Base-by-base conservation (phyloP, 768 basidiomycete genomes). In the Rhizopogon roseolus region DNA sequence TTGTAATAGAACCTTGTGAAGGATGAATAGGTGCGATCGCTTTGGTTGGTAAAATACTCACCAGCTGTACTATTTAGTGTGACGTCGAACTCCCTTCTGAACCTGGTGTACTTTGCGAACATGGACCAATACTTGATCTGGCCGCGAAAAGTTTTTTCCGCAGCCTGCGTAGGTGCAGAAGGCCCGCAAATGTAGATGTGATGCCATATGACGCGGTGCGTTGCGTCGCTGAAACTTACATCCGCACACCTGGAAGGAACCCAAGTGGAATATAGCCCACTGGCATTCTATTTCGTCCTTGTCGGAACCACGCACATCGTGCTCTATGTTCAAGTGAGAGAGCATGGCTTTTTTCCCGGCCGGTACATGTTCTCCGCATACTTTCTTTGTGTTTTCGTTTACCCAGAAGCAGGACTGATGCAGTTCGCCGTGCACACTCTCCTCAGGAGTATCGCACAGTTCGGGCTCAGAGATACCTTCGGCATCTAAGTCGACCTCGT, bases 101-200 rank as follows among this genome's bases (percentile, higher is more conserved):
- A 3, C 40, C 6, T 8, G 0, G 44, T 66, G 64, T n/a, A 53
- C 38, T 6, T 6, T 25, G 28, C 4, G 51, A 10, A 66, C 13
- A n/a, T 66, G 66, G 2, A 34, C 17, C 1, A 2, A 49, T 49
- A 52, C 41, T 49, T 29, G 66, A 38, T 68, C 64, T 42, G 39
- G 22, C 3, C 64, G 66, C 9, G 64, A 66, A 49, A 66, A 66
- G 8, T 54, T 40, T 22, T 42, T 64, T 1, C n/a, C 32, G 45
- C 66, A 66, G 11, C 22, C 22, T 22, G 22, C 3, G 22, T 50
- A 4, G 6, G 22, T 43, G 39, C 66, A 66, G 3, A 28, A 10
- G 42, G 50, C 49, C 27, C 62, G 64, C 11, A 50, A 4, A 0
- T n/a, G 48, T 16, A 61, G 61, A 37, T 68, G 64, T 1, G 36